Base-by-base conservation (phyloP, 2,329 filamentous ascomycete genomes). In the Chrysosporium keratinophilum region DNA sequence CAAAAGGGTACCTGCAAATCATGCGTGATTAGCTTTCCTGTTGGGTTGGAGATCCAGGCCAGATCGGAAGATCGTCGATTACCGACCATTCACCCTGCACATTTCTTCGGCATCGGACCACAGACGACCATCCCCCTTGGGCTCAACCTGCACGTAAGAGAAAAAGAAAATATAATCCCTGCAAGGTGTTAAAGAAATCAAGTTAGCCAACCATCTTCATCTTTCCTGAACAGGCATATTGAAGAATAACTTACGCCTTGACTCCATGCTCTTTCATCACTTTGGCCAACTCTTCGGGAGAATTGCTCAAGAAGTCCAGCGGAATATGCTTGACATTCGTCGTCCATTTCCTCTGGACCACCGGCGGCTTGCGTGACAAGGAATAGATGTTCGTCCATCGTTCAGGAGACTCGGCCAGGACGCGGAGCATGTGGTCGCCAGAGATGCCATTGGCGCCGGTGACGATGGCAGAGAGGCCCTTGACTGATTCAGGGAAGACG, bases 391-490 rank as follows among this genome's bases (percentile, higher is more conserved):
- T 78, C 10, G 62, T 68, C 77, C 77, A 79, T 51, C 76, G 69
- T 44, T 73, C 56, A 0, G 76, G 74, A 17, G 67, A 65, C 35
- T 76, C 67, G 14, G 69, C 65, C 2, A 79, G 67, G 0, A 73
- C 76, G 10, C 72, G 72, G 48, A 79, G 64, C 64, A 76, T 77
- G 60, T 77, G 70, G 56, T 74, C 70, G 1, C 77, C 77, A 0
- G 74, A 77, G 28, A 79, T 76, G 7, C 76, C 78, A 68, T 78
- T 79, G 50, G 76, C 74, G 5, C 77, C 77, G 0, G 75, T 77
- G 37, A 79, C 69, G 43, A 79, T 74, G 2, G 76, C 77, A 0
- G 74, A 77, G 20, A 78, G 67, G 17, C 65, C 68, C 56, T 71
- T 71, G 52, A 72, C 59, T 0, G 67, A 64, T 3, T 69, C 59